Base-by-base conservation (phyloP, 192 early-diverging fungal species). In the Podila epigama region DNA sequence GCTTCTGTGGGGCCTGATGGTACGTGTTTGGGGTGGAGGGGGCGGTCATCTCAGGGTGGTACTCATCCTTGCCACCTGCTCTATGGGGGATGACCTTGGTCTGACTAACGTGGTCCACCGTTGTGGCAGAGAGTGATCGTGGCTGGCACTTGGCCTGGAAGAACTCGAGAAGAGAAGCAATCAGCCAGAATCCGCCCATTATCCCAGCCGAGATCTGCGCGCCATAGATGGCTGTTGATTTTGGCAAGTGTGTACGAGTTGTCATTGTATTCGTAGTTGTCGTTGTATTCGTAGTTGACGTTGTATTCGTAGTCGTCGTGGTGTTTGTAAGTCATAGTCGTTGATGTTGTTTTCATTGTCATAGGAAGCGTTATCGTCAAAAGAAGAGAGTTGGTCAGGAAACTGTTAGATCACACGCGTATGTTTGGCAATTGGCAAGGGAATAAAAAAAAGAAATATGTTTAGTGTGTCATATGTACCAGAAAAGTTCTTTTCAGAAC, bases 201-300 rank as follows among this genome's bases (percentile, higher is more conserved):
- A 75, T 18, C 13, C 72, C 72, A 0, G 72, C 58, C 6, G 32
- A 52, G 42, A 75, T 68, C 48, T 68, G 52, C 10, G 72, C 58
- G 13, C 64, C 72, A 40, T 60, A 75, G 25, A 75, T 51, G 1
- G 71, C 71, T 75, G 41, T 27, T 3, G 18, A 5, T 12, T 11
- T 18, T 4, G 5, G 10, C 55, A 34, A 18, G 12, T 11, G 56
- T 37, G 10, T 37, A 5, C 25, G 7, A 31, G 35, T 3, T 18
- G 20, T 4, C 11, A 31, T 58, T 13, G 18, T 18, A 36, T 37
- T 1, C 9, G n/a, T n/a, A n/a, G n/a, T n/a, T n/a, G n/a, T n/a
- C n/a, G n/a, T n/a, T n/a, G n/a, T n/a, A n/a, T n/a, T n/a, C n/a
- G n/a, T n/a, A n/a, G n/a, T n/a, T n/a, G n/a, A n/a, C n/a, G n/a